A percentile compares a stretch with the other conserved stretches of the same genome.
Evolutionary conservation across 2,329 filamentous ascomycete species (phyloP).

Genomic region (Daldinia sp.): DNA sequence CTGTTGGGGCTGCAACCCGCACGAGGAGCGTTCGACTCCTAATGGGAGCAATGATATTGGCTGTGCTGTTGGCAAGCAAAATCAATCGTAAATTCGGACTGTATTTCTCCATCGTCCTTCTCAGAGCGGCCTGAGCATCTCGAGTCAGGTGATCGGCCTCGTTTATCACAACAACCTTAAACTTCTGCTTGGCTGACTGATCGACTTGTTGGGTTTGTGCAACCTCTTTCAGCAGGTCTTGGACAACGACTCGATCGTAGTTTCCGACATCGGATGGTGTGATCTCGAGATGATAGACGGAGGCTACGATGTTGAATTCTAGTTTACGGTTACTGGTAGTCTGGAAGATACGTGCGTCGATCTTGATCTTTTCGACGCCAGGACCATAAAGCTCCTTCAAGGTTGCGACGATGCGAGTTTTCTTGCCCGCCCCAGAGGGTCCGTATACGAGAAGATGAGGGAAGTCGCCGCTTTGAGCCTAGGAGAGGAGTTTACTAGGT

Average conservation of each 20-base stretch:
- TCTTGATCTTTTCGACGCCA: conserved; percentile 99
- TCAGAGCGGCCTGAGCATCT: conserved; percentile 93
- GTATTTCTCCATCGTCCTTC: conserved; percentile 99
- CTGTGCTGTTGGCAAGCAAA: conserved; percentile 92
- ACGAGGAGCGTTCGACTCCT: conserved; percentile 91
- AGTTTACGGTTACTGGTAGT: conserved; percentile 96
- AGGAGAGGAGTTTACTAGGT: conserved; percentile 11
- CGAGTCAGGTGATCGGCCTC: conserved; percentile 94
- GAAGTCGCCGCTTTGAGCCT: conserved; percentile 98
- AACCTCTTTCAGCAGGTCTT: conserved; percentile 96
- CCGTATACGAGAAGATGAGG: conserved; percentile 98
- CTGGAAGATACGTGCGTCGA: conserved; percentile 96
- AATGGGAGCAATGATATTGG: conserved; percentile 99
- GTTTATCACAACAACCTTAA: conserved; percentile 99
- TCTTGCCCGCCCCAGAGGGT: conserved; percentile 96
- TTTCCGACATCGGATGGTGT: conserved; percentile 96
- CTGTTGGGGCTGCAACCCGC: conserved; percentile 88
- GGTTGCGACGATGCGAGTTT: conserved; percentile 95
- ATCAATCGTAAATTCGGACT: conserved; percentile 94
- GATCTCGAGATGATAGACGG: conserved; percentile 97
- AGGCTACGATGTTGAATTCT: conserved; percentile 98
- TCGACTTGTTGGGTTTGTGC: conserved; percentile 99
- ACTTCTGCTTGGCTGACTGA: conserved; percentile 85
- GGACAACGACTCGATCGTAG: conserved; percentile 95
- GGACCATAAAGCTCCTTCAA: conserved; percentile 95